Evolutionary conservation across 176 grass and related monocot genomes (phyloP).

Genomic region (Guadua angustifolia): DNA sequence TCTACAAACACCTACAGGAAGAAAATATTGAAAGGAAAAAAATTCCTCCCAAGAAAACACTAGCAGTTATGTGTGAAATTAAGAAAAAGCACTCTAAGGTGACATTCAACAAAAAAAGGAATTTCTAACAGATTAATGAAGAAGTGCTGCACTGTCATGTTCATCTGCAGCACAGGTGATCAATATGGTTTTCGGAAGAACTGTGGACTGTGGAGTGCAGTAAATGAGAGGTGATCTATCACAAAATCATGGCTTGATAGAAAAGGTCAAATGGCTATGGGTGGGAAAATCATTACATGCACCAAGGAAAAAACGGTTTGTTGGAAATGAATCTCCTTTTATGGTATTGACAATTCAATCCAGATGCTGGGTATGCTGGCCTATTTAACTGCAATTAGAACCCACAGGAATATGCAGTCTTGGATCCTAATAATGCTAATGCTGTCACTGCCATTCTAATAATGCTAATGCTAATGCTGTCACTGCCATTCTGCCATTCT

Average conservation of each 20-base stretch:
- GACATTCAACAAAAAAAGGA: neutral
- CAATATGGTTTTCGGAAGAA: conserved; percentile 9
- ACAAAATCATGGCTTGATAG: neutral
- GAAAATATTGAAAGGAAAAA: too few relatives aligned
- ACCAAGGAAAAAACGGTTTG: conserved; percentile 23
- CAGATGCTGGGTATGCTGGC: too few relatives aligned
- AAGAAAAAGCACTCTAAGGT: neutral
- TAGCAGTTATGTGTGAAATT: neutral
- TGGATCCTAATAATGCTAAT: too few relatives aligned
- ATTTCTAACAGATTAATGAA: conserved; percentile 25
- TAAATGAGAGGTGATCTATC: conserved; percentile 28
- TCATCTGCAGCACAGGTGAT: neutral
- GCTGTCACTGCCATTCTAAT: too few relatives aligned
- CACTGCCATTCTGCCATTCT: too few relatives aligned
- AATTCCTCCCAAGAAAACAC: too few relatives aligned
- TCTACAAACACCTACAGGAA: too few relatives aligned
- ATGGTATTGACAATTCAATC: too few relatives aligned
- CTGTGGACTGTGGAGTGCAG: neutral
- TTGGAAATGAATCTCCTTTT: too few relatives aligned
- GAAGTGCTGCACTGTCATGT: neutral
- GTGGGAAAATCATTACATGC: neutral
- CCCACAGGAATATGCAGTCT: too few relatives aligned
- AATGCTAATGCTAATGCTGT: too few relatives aligned
- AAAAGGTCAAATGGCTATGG: neutral
- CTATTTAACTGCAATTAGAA: too few relatives aligned